Percentiles rank a stretch among this genome's conserved stretches.
Conservation (phyloP, 192 early-diverging fungal genomes). For the Coemansia sp. region DNA sequence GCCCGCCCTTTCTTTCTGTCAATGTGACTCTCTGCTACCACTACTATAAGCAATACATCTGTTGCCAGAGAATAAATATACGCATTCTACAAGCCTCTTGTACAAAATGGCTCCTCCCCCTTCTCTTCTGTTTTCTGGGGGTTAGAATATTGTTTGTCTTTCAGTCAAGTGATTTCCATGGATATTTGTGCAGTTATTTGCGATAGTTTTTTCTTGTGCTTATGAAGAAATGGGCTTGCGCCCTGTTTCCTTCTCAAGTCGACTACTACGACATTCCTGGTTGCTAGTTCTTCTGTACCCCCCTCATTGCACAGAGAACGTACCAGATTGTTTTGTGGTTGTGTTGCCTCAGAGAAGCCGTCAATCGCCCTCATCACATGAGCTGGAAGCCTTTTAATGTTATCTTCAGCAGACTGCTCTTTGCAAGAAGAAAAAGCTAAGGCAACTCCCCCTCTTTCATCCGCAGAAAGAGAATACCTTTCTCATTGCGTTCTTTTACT, state of each 20-base stretch:
- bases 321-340: background rate
- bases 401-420: background rate
- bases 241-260: background rate
- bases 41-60: background rate
- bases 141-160: conserved; percentile 3
- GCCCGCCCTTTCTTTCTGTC: background rate
- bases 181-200: background rate
- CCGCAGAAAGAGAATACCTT: background rate
- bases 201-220: background rate
- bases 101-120: background rate
- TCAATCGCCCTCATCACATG: background rate
- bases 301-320: background rate
- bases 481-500: background rate
- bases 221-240: background rate
- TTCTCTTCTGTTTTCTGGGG: background rate
- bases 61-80: background rate
- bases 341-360: background rate
- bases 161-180: background rate
- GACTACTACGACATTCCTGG: background rate
- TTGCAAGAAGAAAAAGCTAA: background rate
- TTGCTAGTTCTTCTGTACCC: background rate
- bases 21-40: background rate
- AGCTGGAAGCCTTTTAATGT: background rate
- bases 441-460: background rate
- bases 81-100: conserved; percentile 10